These are phyloP conservation scores for Candida coleopterorum DNA, from an alignment of 805 yeast species.

Conservation along the genomic window DNA sequence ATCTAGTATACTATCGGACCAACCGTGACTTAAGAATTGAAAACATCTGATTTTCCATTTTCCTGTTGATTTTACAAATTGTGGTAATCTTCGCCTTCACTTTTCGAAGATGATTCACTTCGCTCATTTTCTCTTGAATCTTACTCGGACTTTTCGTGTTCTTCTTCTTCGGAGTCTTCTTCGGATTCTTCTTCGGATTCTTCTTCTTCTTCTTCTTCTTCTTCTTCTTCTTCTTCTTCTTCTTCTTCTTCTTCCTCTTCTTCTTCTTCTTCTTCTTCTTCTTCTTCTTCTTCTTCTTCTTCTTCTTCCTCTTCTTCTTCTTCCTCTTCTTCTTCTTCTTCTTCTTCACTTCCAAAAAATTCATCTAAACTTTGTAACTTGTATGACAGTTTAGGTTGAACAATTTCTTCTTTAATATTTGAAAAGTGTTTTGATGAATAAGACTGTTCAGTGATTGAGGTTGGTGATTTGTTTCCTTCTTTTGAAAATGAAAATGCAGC, in stretches of 20 bases:
- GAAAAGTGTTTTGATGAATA: conserved; percentile 19
- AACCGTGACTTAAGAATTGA: no score
- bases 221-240: conserved; percentile 1
- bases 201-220: not conserved
- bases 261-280: conserved; percentile 11
- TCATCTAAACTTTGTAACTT: conserved; percentile 81
- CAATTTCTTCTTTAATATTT: conserved; percentile 1
- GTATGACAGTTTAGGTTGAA: conserved; percentile 32
- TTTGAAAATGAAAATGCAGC: conserved; percentile 14
- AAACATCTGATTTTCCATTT: no score
- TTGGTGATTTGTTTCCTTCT: conserved; percentile 17
- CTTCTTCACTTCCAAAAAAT: conserved; percentile 50
- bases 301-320: conserved; percentile 12
- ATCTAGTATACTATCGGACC: no score
- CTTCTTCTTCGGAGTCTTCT: not conserved
- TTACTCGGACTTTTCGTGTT: not conserved
- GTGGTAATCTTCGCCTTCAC: no score
- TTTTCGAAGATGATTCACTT: no score
- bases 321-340: conserved; percentile 10
- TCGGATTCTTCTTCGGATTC: not conserved
- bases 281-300: conserved; percentile 10
- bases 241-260: conserved; percentile 5
- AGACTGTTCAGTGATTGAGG: conserved; percentile 17
- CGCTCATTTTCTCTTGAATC: no score
- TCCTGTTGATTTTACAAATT: no score